Evolutionary conservation across 345 rosid genomes (phyloP).

Genomic region (Eucalyptus albens): DNA sequence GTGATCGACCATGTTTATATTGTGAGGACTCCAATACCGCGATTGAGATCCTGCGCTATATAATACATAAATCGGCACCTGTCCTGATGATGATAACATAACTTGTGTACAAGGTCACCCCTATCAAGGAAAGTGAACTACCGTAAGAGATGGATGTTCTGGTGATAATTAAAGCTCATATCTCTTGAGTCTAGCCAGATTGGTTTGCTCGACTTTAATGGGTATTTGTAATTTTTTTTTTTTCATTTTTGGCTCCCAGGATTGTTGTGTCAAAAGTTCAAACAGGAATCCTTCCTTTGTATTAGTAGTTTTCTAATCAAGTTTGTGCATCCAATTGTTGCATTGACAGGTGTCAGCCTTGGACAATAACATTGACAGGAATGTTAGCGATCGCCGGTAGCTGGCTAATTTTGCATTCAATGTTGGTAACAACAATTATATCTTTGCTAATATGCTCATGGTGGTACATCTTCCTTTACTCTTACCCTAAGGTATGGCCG

Average conservation of each 20-base stretch:
- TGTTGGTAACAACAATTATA: slow-evolving; percentile 31
- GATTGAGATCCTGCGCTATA: not conserved
- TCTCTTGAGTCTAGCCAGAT: not conserved
- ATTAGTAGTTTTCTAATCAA: not conserved
- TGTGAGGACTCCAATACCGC: not conserved
- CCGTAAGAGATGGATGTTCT: not conserved
- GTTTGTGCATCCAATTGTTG: not conserved
- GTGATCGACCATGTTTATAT: not conserved
- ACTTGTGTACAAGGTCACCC: not conserved
- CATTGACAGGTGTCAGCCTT: slow-evolving; percentile 80
- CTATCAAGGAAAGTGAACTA: not conserved
- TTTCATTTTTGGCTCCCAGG: not conserved
- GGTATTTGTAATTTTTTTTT: not conserved
- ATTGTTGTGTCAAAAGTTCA: not conserved
- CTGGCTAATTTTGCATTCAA: slow-evolving; percentile 62
- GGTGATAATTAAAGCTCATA: not conserved
- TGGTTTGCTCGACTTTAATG: not conserved
- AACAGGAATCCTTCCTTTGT: not conserved
- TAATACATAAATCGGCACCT: not conserved
- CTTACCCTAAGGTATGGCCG: slow-evolving; percentile 70
- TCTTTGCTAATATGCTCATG: slow-evolving; percentile 36
- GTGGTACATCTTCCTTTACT: slow-evolving; percentile 86
- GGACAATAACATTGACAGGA: slow-evolving; percentile 82
- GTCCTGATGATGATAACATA: not conserved
- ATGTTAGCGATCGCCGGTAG: slow-evolving; percentile 36